Evolutionary conservation across 148 eudicot species (phyloP), one percentile per base, ranked within the genome.

Genomic region (Beta vulgaris): DNA sequence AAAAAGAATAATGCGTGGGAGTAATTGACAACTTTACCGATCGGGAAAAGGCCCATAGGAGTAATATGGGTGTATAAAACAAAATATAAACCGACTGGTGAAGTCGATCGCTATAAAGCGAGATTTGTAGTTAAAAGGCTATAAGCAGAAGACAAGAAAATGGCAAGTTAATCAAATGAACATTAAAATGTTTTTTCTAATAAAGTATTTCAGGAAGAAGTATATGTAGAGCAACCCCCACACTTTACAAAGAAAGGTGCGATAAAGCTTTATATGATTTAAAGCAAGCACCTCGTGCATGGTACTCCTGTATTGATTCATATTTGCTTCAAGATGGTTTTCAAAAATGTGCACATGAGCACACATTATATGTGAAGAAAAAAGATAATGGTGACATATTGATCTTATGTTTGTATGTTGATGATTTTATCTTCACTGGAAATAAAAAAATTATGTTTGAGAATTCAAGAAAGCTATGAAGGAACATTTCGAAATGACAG

Each of bases 281-380:
- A 31, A 31, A 31, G 1, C 42, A 31, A 63, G 68, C 40, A 32
- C 40, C 21, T n/a, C 40, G n/a, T 6, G 40, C 40, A 11, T 63
- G 68, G 68, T 32, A 63, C 15, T 12, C n/a, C n/a, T 21, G 68
- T 1, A 63, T 63, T 63, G 68, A 63, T n/a, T n/a, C n/a, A n/a
- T n/a, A n/a, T n/a, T n/a, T n/a, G n/a, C n/a, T n/a, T n/a, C n/a
- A n/a, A n/a, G n/a, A n/a, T n/a, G n/a, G n/a, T n/a, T n/a, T n/a
- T n/a, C n/a, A n/a, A n/a, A n/a, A n/a, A n/a, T n/a, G n/a, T n/a
- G n/a, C n/a, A n/a, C n/a, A n/a, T n/a, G n/a, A n/a, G n/a, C n/a
- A n/a, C n/a, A n/a, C n/a, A n/a, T n/a, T n/a, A n/a, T n/a, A n/a
- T n/a, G n/a, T n/a, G n/a, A n/a, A n/a, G n/a, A n/a, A n/a, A n/a